phyloP scores from a whole-genome alignment of 805 yeast genomes.

The Wickerhamiella siamensis region DNA sequence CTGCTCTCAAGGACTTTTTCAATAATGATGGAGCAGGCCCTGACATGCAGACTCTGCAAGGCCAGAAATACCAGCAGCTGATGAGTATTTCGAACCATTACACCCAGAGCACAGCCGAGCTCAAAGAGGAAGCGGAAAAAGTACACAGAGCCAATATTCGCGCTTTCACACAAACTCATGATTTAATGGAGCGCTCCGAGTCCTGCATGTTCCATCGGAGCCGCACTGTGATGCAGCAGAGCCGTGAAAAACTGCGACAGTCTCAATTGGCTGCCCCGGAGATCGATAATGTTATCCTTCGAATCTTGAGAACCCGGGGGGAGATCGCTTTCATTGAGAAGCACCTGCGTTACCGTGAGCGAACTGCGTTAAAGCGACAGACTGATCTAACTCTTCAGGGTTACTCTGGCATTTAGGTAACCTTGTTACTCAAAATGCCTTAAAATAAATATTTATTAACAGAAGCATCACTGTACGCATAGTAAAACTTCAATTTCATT shows the following conservation, averaged over 20 bases:
- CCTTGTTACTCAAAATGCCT: neutral
- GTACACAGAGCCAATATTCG: constrained; percentile 38
- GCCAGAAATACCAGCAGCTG: constrained; percentile 48
- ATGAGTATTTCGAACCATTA: constrained; percentile 52
- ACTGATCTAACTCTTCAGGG: constrained; percentile 31
- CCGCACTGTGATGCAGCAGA: constrained; percentile 35
- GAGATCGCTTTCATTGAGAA: constrained; percentile 43
- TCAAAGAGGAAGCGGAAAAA: constrained; percentile 45
- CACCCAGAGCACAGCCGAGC: constrained; percentile 33
- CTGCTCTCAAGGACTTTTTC: constrained; percentile 58
- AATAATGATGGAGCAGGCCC: constrained; percentile 76
- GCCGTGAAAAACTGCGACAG: constrained; percentile 33
- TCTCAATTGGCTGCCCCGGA: constrained; percentile 33
- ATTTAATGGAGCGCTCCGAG: constrained; percentile 43
- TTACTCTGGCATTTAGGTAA: neutral
- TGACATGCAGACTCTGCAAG: constrained; percentile 45
- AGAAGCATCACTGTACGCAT: neutral
- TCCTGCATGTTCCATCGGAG: constrained; percentile 66
- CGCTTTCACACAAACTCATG: constrained; percentile 29
- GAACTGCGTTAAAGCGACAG: constrained; percentile 38
- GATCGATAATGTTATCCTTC: constrained; percentile 53
- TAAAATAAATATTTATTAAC: neutral
- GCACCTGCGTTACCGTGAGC: constrained; percentile 48
- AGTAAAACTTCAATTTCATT: neutral
- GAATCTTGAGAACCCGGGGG: constrained; percentile 55